Evolutionary conservation across 139 green algal species (phyloP).

Genomic region (Chlorella sp.): DNA sequence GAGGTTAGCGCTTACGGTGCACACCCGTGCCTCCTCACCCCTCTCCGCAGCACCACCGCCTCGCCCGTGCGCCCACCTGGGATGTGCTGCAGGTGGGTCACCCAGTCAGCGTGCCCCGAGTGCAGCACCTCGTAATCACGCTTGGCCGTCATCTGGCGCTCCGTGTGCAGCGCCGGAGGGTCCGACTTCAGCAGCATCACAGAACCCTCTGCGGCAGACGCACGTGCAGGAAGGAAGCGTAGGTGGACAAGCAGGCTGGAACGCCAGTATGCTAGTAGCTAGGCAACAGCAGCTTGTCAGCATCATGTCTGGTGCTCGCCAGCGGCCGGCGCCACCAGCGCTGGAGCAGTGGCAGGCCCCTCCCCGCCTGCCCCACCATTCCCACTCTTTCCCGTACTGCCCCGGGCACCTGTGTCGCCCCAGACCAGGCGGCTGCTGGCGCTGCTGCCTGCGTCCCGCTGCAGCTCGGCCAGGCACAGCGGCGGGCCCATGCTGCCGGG

Average conservation of each 20-base stretch:
- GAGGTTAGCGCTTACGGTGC: no score
- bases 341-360: neutral
- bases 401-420: conserved; percentile 30
- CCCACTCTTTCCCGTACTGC: neutral
- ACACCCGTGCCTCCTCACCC: no score
- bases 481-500: conserved; percentile 75
- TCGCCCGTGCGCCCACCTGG: neutral
- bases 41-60: no score
- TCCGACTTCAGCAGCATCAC: conserved; percentile 26
- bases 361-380: neutral
- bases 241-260: neutral
- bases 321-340: neutral
- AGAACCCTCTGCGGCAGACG: neutral
- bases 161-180: conserved; percentile 10
- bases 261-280: neutral
- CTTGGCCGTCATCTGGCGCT: conserved; percentile 26
- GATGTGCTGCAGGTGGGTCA: conserved; percentile 67
- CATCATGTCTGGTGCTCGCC: neutral
- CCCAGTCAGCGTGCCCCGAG: conserved; percentile 83
- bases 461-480: conserved; percentile 57
- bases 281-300: neutral
- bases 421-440: neutral
- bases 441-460: neutral
- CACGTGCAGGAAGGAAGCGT: neutral
- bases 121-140: conserved; percentile 77